Conservation (phyloP, 768 basidiomycete species). For the Terana coerulea region DNA sequence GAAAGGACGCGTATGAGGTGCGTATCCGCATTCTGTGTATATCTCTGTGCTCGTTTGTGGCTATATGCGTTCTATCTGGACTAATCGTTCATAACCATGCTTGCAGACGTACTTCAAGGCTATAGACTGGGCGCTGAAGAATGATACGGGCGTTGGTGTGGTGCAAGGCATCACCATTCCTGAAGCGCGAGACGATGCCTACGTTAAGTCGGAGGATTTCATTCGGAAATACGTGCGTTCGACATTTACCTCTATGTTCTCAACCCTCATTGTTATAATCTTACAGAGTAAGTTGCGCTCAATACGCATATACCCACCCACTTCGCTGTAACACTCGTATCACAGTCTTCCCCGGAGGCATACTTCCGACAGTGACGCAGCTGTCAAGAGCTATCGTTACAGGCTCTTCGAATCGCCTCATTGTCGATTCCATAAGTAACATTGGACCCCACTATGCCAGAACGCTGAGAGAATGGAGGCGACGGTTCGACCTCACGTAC, state of each 20-base stretch:
- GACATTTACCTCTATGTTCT: not conserved
- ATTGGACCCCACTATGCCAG: constrained; percentile 77
- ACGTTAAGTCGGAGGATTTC: constrained; percentile 62
- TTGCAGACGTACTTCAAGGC: constrained; percentile 48
- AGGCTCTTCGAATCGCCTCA: constrained; percentile 51
- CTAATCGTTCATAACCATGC: not conserved
- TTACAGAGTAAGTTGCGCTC: not conserved
- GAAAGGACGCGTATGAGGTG: constrained; percentile 56
- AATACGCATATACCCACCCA: not conserved
- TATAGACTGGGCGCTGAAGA: constrained; percentile 66
- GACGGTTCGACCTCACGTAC: constrained; percentile 56
- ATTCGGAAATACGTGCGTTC: constrained; percentile 72
- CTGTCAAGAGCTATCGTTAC: constrained; percentile 46
- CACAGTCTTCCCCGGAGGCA: constrained; percentile 67
- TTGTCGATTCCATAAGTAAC: constrained; percentile 64
- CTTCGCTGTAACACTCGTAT: not conserved
- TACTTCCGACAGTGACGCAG: constrained; percentile 61
- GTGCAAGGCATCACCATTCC: constrained; percentile 77
- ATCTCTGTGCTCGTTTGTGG: not conserved
- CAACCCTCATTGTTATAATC: not conserved
- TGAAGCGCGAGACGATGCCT: constrained; percentile 58
- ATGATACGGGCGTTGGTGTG: constrained; percentile 54
- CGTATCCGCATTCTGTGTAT: not conserved
- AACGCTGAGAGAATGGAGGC: constrained; percentile 76
- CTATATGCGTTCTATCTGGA: not conserved